Conservation (phyloP, 768 basidiomycete species). For the Suillus sp. region DNA sequence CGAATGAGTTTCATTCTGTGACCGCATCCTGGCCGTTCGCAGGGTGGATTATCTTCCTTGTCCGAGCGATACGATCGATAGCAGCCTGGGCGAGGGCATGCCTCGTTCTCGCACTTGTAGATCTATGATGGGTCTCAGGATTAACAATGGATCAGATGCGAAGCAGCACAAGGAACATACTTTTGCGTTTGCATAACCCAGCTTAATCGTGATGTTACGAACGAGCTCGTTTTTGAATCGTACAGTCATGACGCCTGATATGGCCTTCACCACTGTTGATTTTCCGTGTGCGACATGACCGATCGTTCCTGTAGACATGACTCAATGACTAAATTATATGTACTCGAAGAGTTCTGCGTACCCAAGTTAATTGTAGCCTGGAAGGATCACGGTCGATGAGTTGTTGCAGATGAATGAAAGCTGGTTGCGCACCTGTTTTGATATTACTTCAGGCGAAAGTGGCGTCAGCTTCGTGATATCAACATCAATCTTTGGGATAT, state of each 20-base stretch:
- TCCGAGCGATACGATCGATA: conserved; percentile 92
- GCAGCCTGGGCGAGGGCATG: conserved; percentile 91
- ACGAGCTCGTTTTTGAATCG: conserved; percentile 99
- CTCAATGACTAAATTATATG: conserved; percentile 4
- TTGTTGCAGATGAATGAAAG: neutral
- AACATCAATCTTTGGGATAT: conserved; percentile 68
- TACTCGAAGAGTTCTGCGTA: conserved; percentile 29
- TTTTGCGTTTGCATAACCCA: conserved; percentile 99
- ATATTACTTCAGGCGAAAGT: conserved; percentile 86
- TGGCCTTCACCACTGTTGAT: conserved; percentile 96
- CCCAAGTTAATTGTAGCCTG: conserved; percentile 96
- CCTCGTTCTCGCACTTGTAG: conserved; percentile 94
- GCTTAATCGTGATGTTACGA: conserved; percentile 98
- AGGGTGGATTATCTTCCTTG: conserved; percentile 92
- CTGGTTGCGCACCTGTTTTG: conserved; percentile 72
- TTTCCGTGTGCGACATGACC: conserved; percentile 99
- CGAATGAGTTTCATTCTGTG: conserved; percentile 89
- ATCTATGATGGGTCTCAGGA: conserved; percentile 54
- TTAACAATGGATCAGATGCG: conserved; percentile 13
- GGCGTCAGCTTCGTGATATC: conserved; percentile 84
- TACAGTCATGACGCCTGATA: conserved; percentile 97
- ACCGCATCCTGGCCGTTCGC: conserved; percentile 91
- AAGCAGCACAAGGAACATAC: conserved; percentile 49
- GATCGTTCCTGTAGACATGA: conserved; percentile 75
- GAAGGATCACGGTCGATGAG: conserved; percentile 10